Percentiles rank a stretch among this genome's conserved stretches.
Evolutionary conservation across 257 asterid genomes (phyloP).

Genomic region (Solanum habrochaites): DNA sequence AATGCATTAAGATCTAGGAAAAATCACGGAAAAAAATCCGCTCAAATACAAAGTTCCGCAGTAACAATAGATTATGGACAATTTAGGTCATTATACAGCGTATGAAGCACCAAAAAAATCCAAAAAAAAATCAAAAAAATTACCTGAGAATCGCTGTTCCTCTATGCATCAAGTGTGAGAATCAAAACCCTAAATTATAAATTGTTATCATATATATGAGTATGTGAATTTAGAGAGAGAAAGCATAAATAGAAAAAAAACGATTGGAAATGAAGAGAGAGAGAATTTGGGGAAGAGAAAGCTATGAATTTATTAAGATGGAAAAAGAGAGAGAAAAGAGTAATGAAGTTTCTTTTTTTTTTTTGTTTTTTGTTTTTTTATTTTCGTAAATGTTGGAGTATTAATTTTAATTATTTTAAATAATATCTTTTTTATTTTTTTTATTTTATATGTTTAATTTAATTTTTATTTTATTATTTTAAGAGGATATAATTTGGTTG

Average conservation of each 20-base stretch:
- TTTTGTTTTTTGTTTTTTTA: neutral
- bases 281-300: conserved; percentile 1
- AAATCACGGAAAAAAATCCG: neutral
- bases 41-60: neutral
- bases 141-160: conserved; percentile 5
- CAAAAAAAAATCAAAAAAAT: neutral
- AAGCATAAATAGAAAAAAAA: conserved; percentile 2
- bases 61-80: conserved; percentile 8
- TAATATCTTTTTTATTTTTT: neutral
- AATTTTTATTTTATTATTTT: neutral
- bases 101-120: neutral
- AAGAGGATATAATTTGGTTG: neutral
- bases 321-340: neutral
- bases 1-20: conserved; percentile 15
- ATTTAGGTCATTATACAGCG: conserved; percentile 13
- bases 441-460: neutral
- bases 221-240: neutral
- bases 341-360: neutral
- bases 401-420: neutral
- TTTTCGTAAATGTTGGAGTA: neutral
- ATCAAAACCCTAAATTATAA: conserved; percentile 23
- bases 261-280: conserved; percentile 9
- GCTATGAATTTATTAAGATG: conserved; percentile 9
- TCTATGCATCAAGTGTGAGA: conserved; percentile 31
- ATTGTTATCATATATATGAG: neutral